Percentiles rank a stretch among this genome's conserved stretches.
phyloP scores from a whole-genome alignment of 352 stramenopile genomes.

The Elongisporangium senticosum region DNA sequence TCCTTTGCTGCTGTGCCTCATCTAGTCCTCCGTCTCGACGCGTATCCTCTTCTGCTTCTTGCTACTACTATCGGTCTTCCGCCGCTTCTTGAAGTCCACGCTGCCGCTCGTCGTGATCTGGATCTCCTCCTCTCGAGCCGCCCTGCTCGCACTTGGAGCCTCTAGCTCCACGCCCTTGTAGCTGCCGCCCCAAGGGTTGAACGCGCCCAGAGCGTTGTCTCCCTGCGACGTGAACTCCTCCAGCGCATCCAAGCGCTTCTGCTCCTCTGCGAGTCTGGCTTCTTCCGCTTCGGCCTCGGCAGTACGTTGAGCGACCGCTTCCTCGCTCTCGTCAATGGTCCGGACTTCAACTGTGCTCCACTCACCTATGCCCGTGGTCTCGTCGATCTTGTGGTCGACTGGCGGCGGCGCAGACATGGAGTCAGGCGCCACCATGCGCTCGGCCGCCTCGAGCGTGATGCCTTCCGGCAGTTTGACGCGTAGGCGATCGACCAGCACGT shows the following conservation, averaged over 20 bases:
- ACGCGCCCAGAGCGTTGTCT: conserved; percentile 72
- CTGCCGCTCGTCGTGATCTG: conserved; percentile 41
- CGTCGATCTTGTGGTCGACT: conserved; percentile 28
- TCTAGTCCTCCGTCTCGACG: conserved; percentile 47
- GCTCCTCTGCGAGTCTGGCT: conserved; percentile 31
- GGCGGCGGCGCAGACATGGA: conserved; percentile 9
- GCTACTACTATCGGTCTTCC: conserved; percentile 7
- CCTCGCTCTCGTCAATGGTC: conserved; percentile 69
- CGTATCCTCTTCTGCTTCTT: conserved; percentile 72
- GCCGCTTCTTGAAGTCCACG: conserved; percentile 74
- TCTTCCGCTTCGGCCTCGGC: conserved; percentile 39
- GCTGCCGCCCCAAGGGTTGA: conserved; percentile 76
- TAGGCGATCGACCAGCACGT: conserved; percentile 51
- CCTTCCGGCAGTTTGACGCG: conserved; percentile 58
- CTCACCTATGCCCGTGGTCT: conserved; percentile 74
- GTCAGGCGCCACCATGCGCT: conserved; percentile 50
- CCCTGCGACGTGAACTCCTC: conserved; percentile 62
- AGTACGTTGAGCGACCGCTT: conserved; percentile 44
- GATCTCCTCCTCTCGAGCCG: conserved; percentile 31
- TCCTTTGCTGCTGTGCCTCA: conserved; percentile 5
- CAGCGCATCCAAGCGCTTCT: conserved; percentile 48
- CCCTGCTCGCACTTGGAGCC: conserved; percentile 10
- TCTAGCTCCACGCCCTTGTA: conserved; percentile 82
- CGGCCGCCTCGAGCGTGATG: conserved; percentile 56
- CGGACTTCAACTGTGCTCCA: conserved; percentile 75